Percentiles rank a stretch among this genome's conserved stretches.
These are phyloP conservation scores for Microbotryum silenes-acaulis DNA, from an alignment of 1,284 basidiomycete genomes.

Conservation along the genomic window DNA sequence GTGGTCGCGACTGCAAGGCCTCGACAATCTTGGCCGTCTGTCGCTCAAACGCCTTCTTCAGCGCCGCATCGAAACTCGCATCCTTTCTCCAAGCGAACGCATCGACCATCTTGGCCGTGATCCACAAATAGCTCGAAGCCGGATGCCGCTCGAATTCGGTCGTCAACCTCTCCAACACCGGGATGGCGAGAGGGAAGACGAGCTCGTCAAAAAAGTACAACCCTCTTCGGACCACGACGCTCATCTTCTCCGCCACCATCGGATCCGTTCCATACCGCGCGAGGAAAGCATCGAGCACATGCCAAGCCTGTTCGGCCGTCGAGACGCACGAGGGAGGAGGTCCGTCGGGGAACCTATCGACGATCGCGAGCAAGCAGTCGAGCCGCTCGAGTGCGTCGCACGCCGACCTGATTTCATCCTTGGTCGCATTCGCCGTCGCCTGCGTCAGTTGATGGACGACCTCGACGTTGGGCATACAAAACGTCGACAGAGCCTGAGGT, in stretches of 20 bases:
- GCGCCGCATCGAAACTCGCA: slow-evolving; percentile 39
- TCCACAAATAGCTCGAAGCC: slow-evolving; percentile 87
- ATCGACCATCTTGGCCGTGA: slow-evolving; percentile 52
- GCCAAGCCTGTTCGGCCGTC: slow-evolving; percentile 74
- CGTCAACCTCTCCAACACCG: slow-evolving; percentile 67
- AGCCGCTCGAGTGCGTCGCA: slow-evolving; percentile 78
- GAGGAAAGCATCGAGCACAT: slow-evolving; percentile 72
- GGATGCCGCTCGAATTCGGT: slow-evolving; percentile 71
- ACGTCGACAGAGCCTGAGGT: slow-evolving; percentile 72
- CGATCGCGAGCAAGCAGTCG: slow-evolving; percentile 73
- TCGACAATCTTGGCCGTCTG: slow-evolving; percentile 62
- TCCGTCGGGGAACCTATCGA: slow-evolving; percentile 67
- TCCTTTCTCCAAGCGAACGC: slow-evolving; percentile 54
- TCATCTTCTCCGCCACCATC: slow-evolving; percentile 73
- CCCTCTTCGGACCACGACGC: slow-evolving; percentile 78
- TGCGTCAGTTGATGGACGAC: slow-evolving; percentile 38
- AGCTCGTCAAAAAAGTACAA: slow-evolving; percentile 69
- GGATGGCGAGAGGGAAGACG: slow-evolving; percentile 60
- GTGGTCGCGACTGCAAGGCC: slow-evolving; percentile 58
- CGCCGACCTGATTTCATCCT: slow-evolving; percentile 7
- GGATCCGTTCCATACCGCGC: slow-evolving; percentile 69
- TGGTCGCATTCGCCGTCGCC: slow-evolving; percentile 36
- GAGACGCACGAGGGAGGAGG: slow-evolving; percentile 70
- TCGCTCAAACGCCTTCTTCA: slow-evolving; percentile 62
- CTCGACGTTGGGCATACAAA: slow-evolving; percentile 55